Evolutionary conservation across 176 grass and related monocot species (phyloP).

Genomic region (Bolboschoenus planiculmis): DNA sequence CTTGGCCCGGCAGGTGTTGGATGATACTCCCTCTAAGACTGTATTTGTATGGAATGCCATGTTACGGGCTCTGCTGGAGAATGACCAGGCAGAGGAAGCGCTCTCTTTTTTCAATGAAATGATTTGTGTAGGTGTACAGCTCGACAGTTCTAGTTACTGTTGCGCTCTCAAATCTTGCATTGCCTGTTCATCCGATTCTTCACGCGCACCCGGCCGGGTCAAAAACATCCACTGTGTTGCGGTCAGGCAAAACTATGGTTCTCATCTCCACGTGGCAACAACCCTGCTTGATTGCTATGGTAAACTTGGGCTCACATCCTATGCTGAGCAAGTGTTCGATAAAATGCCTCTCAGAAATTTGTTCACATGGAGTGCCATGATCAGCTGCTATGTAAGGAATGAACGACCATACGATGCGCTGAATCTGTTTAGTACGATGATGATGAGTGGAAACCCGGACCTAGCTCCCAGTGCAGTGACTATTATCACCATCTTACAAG

Average conservation of each 20-base stretch:
- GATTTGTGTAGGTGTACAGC: slow-evolving; percentile 28
- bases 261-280: slow-evolving; percentile 55
- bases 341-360: slow-evolving; percentile 54
- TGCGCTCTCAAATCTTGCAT: slow-evolving; percentile 82
- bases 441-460: slow-evolving; percentile 30
- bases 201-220: slow-evolving; percentile 23
- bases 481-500: slow-evolving; percentile 33
- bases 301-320: slow-evolving; percentile 48
- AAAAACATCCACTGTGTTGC: slow-evolving; percentile 49
- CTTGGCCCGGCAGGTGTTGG: slow-evolving; percentile 41
- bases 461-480: slow-evolving; percentile 29
- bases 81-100: slow-evolving; percentile 57
- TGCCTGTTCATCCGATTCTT: slow-evolving; percentile 31
- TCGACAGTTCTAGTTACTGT: slow-evolving; percentile 70
- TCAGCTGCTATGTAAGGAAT: slow-evolving; percentile 73
- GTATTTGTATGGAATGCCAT: slow-evolving; percentile 84
- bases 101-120: slow-evolving; percentile 50
- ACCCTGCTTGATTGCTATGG: slow-evolving; percentile 79
- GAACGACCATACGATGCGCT: slow-evolving; percentile 43
- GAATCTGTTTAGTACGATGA: slow-evolving; percentile 62
- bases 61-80: slow-evolving; percentile 48
- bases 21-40: slow-evolving; percentile 22
- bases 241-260: slow-evolving; percentile 24
- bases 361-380: slow-evolving; percentile 94
- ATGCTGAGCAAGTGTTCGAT: slow-evolving; percentile 44